Conservation (phyloP, 306 rosid species). For the Dryas octopetala region DNA sequence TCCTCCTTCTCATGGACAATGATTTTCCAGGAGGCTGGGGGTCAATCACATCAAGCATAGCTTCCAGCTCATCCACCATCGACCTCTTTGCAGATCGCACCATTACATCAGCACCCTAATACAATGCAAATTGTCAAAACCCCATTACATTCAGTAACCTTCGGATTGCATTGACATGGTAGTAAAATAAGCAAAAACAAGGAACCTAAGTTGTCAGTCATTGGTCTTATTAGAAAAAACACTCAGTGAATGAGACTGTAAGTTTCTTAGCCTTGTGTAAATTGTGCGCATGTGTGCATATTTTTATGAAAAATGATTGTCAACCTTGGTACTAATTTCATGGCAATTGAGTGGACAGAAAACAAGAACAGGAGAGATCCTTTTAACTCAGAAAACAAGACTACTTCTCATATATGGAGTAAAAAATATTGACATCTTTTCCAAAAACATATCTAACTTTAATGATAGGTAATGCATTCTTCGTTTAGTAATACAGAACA, state of each 20-base stretch:
- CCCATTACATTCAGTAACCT: neutral
- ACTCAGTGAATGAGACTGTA: no score
- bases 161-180: neutral
- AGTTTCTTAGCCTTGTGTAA: no score
- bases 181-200: neutral
- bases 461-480: neutral
- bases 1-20: conserved; percentile 69
- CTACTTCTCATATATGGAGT: neutral
- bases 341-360: no score
- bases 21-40: conserved; percentile 77
- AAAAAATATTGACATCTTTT: neutral
- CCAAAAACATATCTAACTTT: neutral
- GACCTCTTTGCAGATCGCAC: conserved; percentile 78
- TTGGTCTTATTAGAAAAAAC: no score
- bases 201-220: neutral
- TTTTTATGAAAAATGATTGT: neutral
- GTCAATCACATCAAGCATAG: conserved; percentile 84
- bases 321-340: no score
- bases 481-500: neutral
- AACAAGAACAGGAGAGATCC: no score
- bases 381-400: no score
- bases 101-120: conserved; percentile 69
- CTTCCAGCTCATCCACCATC: conserved; percentile 89
- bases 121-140: neutral
- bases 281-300: neutral